Base-by-base conservation (phyloP, 2,329 filamentous ascomycete species). In the Amphichorda felina region DNA sequence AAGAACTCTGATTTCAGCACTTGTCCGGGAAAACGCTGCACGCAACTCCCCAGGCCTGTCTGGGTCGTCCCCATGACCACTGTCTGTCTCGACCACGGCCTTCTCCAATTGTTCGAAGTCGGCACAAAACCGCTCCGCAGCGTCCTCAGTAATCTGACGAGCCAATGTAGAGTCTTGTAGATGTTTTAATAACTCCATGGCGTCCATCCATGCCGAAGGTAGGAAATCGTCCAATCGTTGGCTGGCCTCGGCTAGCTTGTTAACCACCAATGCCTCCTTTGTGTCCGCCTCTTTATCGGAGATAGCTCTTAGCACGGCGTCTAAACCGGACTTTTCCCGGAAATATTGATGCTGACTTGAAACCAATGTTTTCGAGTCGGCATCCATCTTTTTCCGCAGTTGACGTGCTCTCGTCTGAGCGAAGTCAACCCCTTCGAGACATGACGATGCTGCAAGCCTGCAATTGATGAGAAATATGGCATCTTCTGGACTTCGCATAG, bases 171-270 rank as follows among this genome's bases (percentile, higher is more conserved):
- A 73, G 48, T 84, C 82, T 41, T 82, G 77, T 2, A 98, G 60
- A 29, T 74, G 66, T 43, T 79, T 80, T 18, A 96, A 57, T 40
- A 86, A 84, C 34, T 91, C 82, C 46, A 84, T 77, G 3, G 88
- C 88, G 53, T 98, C 91, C 67, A 95, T 89, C 21, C 94, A 68
- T 3, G 89, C 91, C 2, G 86, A 93, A 0, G 91, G 88, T 17
- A 98, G 64, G 59, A 96, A 98, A 41, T 86, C 79, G 50, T 98
- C 91, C 6, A 98, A 66, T 28, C 70, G 72, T 47, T 88, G 83
- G 47, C 84, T 84, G 2, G 80, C 77, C 34, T 66, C 60, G 2
- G 70, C 60, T n/a, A 96, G 64, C 0, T 39, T 66, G 10, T 68
- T 41, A 30, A 38, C 68, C 30, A 66, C 63, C 4, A 83, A 54